Conservation (phyloP, 75 land plant species). For the Isoetes taiwanensis region DNA sequence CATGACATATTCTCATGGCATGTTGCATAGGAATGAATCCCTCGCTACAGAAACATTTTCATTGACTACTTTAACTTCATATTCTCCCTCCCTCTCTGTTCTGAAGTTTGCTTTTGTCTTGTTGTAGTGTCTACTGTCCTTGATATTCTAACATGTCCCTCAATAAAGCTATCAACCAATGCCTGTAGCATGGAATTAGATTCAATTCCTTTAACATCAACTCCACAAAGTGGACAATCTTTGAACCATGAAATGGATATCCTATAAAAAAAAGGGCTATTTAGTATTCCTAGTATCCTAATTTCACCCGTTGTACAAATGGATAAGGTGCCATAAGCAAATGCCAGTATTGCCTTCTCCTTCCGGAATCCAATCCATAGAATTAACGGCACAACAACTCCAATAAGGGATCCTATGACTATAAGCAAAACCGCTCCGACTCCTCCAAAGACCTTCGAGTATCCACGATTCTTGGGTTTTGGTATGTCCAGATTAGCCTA, state of each 20-base stretch:
- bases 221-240: conserved; percentile 90
- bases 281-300: too few species aligned
- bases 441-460: too few species aligned
- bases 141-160: conserved; percentile 87
- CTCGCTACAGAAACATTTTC: conserved; percentile 86
- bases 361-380: too few species aligned
- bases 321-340: too few species aligned
- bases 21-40: conserved; percentile 89
- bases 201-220: conserved; percentile 62
- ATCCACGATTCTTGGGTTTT: too few species aligned
- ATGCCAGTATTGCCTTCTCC: too few species aligned
- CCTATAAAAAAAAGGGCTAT: conserved; percentile 26
- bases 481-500: too few species aligned
- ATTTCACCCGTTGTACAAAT: too few species aligned
- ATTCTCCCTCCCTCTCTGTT: conserved; percentile 7
- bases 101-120: conserved; percentile 13
- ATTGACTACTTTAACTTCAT: conserved; percentile 36
- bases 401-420: too few species aligned
- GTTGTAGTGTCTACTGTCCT: conserved; percentile 32
- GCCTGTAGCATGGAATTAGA: conserved; percentile 56
- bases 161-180: conserved; percentile 74
- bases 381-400: too few species aligned
- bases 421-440: too few species aligned
- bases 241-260: conserved; percentile 73
- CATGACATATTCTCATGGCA: conserved; percentile 71